Evolutionary conservation across 2,329 filamentous ascomycete genomes (phyloP).

Genomic region (Chrysoporthe cubensis): DNA sequence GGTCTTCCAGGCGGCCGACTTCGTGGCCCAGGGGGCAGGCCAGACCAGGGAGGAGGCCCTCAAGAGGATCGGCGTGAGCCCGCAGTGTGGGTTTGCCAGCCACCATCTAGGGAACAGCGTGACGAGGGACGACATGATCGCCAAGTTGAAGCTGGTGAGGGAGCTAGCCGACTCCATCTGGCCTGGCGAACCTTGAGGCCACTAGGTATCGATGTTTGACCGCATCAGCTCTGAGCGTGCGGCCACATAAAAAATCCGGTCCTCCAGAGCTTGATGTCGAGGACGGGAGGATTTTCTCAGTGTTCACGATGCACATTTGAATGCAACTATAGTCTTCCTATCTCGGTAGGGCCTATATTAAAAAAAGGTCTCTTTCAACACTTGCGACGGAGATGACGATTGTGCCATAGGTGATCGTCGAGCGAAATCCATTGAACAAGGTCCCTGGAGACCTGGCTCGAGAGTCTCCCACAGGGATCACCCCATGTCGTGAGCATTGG

Average conservation of each 20-base stretch:
- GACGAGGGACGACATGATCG: conserved; percentile 69
- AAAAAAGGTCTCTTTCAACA: not conserved
- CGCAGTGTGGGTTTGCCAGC: conserved; percentile 73
- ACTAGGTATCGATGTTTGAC: not conserved
- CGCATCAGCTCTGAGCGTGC: not conserved
- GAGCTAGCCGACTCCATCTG: conserved; percentile 69
- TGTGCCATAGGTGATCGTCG: not conserved
- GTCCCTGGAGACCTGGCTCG: not conserved
- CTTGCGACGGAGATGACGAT: not conserved
- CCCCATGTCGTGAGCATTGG: not conserved
- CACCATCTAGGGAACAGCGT: conserved; percentile 70
- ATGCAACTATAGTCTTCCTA: not conserved
- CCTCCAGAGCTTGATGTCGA: not conserved
- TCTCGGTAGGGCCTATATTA: not conserved
- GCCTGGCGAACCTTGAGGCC: conserved; percentile 40
- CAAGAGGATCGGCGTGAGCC: conserved; percentile 67
- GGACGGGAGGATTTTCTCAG: not conserved
- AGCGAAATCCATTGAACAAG: not conserved
- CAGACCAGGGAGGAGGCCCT: conserved; percentile 66
- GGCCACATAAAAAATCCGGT: not conserved
- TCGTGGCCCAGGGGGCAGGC: conserved; percentile 67
- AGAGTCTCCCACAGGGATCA: not conserved
- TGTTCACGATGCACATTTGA: not conserved
- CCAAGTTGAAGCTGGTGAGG: conserved; percentile 70
- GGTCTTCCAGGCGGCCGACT: conserved; percentile 62